Evolutionary conservation across 1,284 basidiomycete genomes (phyloP).

Genomic region (Puccinia horiana): DNA sequence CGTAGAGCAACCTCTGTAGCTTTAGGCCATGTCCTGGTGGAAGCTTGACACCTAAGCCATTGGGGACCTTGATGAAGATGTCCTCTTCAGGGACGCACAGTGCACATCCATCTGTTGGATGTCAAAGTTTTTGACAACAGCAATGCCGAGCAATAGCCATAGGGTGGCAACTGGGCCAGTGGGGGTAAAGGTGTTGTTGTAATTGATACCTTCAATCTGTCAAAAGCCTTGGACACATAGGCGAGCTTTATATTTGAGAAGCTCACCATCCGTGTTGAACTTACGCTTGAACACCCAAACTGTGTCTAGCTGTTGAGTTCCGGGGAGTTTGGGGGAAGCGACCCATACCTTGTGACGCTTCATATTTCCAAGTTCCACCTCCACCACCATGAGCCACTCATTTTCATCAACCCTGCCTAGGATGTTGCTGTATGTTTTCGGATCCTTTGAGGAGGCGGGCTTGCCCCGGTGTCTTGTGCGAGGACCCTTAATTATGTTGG

Average conservation of each 20-base stretch:
- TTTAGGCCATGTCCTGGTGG: not conserved
- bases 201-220: too few relatives aligned
- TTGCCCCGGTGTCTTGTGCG: not conserved
- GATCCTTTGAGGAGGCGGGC: not conserved
- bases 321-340: not conserved
- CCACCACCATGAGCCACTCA: conserved; percentile 13
- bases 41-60: not conserved
- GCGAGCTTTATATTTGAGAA: too few relatives aligned
- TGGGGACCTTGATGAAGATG: conserved; percentile 1
- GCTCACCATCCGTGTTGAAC: too few relatives aligned
- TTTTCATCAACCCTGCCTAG: not conserved
- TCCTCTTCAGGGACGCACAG: conserved; percentile 18
- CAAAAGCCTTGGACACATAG: too few relatives aligned
- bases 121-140: not conserved
- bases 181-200: conserved; percentile 20
- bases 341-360: not conserved
- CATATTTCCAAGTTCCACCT: conserved; percentile 8
- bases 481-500: not conserved
- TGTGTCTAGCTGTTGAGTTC: not conserved
- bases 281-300: too few relatives aligned
- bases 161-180: conserved; percentile 18
- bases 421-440: conserved; percentile 11
- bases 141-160: not conserved
- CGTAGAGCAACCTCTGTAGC: not conserved
- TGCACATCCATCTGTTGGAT: conserved; percentile 28